These are phyloP conservation scores for Coemansia nantahalensis DNA, from an alignment of 192 early-diverging fungal genomes.

Conservation along the genomic window DNA sequence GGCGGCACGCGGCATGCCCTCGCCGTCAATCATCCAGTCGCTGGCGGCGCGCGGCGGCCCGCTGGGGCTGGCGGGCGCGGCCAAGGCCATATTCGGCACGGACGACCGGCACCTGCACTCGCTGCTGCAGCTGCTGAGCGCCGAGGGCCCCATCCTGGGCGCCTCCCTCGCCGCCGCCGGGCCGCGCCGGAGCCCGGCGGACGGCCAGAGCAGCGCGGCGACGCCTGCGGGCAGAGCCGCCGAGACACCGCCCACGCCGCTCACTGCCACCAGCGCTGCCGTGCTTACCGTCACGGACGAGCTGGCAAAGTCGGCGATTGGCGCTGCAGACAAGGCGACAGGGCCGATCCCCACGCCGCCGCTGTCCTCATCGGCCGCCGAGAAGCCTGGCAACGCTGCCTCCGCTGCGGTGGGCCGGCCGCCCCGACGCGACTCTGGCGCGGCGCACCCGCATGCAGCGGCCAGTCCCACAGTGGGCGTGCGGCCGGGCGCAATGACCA, in stretches of 20 bases:
- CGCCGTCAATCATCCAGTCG: conserved; percentile 53
- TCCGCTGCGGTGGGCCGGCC: no score
- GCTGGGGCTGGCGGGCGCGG: conserved; percentile 21
- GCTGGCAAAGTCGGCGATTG: conserved; percentile 14
- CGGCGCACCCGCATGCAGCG: no score
- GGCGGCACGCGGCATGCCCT: conserved; percentile 46
- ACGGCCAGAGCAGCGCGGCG: no score
- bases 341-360: background rate
- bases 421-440: no score
- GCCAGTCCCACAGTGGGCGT: no score
- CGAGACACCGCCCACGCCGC: conserved; percentile 9
- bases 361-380: background rate
- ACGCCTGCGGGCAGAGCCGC: no score
- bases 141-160: conserved; percentile 50
- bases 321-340: background rate
- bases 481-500: no score
- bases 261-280: conserved; percentile 6
- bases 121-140: conserved; percentile 46
- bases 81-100: conserved; percentile 44
- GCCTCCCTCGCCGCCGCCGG: conserved; percentile 11
- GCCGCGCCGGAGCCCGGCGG: no score
- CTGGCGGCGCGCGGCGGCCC: conserved; percentile 24
- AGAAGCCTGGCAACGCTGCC: background rate
- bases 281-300: conserved; percentile 9
- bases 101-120: conserved; percentile 44